Conservation (phyloP, 2,329 filamentous ascomycete species). For the Ascochyta lentis region DNA sequence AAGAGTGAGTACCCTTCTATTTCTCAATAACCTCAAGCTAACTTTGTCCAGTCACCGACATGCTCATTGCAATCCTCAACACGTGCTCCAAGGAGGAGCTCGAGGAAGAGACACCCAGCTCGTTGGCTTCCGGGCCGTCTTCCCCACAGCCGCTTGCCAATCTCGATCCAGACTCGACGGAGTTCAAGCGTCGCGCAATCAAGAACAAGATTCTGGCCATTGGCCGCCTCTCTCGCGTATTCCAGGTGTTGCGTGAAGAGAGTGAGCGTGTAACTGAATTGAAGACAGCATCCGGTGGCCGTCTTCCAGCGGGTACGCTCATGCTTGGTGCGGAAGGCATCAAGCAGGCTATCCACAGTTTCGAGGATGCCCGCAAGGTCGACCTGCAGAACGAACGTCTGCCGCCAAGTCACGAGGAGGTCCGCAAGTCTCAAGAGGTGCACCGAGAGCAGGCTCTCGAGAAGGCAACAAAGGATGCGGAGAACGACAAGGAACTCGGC, state of each 20-base stretch:
- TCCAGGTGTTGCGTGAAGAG: conserved; percentile 97
- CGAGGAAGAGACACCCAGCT: conserved; percentile 82
- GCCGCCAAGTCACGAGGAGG: conserved; percentile 91
- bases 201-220: conserved; percentile 99
- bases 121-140: conserved; percentile 71
- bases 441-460: conserved; percentile 83
- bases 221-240: conserved; percentile 92
- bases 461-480: conserved; percentile 84
- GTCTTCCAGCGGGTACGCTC: conserved; percentile 90
- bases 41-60: conserved; percentile 74
- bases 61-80: conserved; percentile 98
- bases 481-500: conserved; percentile 88
- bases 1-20: conserved; percentile 61
- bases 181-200: conserved; percentile 94
- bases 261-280: conserved; percentile 96
- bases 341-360: conserved; percentile 96
- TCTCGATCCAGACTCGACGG: conserved; percentile 82
- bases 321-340: conserved; percentile 99
- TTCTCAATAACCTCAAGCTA: conserved; percentile 17
- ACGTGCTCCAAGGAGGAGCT: conserved; percentile 98
- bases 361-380: conserved; percentile 96
- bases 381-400: conserved; percentile 96
- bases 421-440: conserved; percentile 80
- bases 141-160: conserved; percentile 70
- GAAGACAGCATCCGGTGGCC: conserved; percentile 93